phyloP scores from a whole-genome alignment of 1,284 basidiomycete species.

The Tilletia setariae region DNA sequence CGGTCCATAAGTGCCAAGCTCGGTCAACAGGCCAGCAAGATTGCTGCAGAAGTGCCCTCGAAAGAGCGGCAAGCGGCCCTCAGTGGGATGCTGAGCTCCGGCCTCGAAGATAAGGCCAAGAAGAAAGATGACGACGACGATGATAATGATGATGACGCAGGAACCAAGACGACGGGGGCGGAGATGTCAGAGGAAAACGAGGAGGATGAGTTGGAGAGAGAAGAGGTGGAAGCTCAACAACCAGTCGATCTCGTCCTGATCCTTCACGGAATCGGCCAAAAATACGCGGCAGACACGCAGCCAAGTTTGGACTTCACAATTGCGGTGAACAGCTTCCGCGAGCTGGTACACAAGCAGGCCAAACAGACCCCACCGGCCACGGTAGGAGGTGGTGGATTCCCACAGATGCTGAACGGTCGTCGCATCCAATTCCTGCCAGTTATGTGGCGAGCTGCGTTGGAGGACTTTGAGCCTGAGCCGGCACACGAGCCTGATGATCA shows the following conservation, averaged over 20 bases:
- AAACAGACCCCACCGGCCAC: slow-evolving; percentile 33
- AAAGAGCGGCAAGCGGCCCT: slow-evolving; percentile 30
- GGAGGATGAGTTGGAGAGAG: slow-evolving; percentile 26
- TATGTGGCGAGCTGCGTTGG: slow-evolving; percentile 60
- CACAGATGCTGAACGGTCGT: slow-evolving; percentile 37
- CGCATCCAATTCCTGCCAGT: slow-evolving; percentile 61
- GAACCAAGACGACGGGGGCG: slow-evolving; percentile 1
- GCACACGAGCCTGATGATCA: slow-evolving; percentile 46
- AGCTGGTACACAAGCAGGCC: slow-evolving; percentile 35
- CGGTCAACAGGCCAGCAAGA: slow-evolving; percentile 24
- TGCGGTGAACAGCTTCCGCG: slow-evolving; percentile 37
- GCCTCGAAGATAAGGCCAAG: slow-evolving; percentile 16
- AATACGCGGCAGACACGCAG: slow-evolving; percentile 37
- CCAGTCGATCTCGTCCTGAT: slow-evolving; percentile 26
- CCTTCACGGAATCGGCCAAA: slow-evolving; percentile 50
- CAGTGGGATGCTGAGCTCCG: slow-evolving; percentile 25
- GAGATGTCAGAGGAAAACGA: slow-evolving; percentile 25
- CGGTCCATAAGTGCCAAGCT: slow-evolving; percentile 31
- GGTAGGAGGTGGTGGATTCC: slow-evolving; percentile 36
- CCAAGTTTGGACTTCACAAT: slow-evolving; percentile 41
- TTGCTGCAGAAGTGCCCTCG: slow-evolving; percentile 27
- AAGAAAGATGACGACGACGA: slow-evolving; percentile 15
- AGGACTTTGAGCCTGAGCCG: slow-evolving; percentile 53
- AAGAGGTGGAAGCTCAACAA: slow-evolving; percentile 28
- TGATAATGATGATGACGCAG: slow-evolving; percentile 12